Base-by-base conservation (phyloP, 192 early-diverging fungal genomes). In the Backusella westeae region DNA sequence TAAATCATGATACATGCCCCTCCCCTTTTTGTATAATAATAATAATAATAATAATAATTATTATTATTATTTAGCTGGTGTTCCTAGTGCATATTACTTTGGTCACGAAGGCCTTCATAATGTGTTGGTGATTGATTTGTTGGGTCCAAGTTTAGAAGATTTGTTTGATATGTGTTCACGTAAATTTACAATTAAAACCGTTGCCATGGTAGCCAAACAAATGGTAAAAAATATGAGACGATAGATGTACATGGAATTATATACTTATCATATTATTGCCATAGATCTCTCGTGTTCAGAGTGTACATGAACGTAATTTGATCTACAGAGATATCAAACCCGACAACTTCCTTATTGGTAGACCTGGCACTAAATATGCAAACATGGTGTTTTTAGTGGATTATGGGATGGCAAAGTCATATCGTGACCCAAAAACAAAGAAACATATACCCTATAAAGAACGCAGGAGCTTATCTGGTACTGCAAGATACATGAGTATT, bases 321-420 rank as follows among this genome's bases (percentile, higher is more conserved):
- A 94, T 99, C 38, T 99, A 99, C 84, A 90, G 97, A 67, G 97
- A 99, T 84, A 97, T 99, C 84, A 99, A 99, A 82, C 97, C 97
- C 36, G 97, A 99, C 81, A 99, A 99, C 88, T 99, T 99, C 78
- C 84, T 99, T 75, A 92, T 98, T 72, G 96, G 97, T 39, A 86
- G 90, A 38, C 91, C 92, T 0, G 80, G 82, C 52, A 89, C 89
- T 19, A 84, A 84, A 44, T 79, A 83, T 44, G 86, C 85, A 44
- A 93, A 89, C 75, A 81, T 63, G 23, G 81, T 93, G 21, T 89
- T 89, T 80, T 78, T 93, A 41, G 88, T 93, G 49, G 92, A 93
- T 82, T 93, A 92, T 82, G 92, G 92, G 32, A 92, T 93, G 90
- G 92, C 91, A 26, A 93, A 93, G 77, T 81, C 87, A 75, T 93